Conservation (phyloP, 495 filamentous ascomycete species). For the Podospora tetraspora region DNA sequence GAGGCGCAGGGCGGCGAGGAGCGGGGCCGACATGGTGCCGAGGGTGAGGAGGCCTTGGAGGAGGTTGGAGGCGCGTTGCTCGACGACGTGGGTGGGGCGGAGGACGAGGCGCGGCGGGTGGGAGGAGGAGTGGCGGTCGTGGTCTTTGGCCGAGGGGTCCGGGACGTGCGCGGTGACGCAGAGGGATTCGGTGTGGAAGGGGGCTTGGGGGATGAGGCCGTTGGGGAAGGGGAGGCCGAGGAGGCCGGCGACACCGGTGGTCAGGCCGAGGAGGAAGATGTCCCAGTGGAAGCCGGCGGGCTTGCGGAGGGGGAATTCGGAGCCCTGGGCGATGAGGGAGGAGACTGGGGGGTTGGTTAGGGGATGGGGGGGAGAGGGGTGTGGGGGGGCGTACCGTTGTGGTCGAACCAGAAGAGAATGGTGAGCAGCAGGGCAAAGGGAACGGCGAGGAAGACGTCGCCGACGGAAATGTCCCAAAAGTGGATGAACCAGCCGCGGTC, state of each 20-base stretch:
- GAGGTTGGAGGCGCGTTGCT: slow-evolving; percentile 85
- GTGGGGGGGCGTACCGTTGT: slow-evolving; percentile 56
- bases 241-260: slow-evolving; percentile 76
- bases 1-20: slow-evolving; percentile 74
- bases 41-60: slow-evolving; percentile 77
- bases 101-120: not conserved
- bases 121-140: slow-evolving; percentile 13
- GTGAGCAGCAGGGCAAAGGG: slow-evolving; percentile 84
- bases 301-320: slow-evolving; percentile 84
- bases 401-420: slow-evolving; percentile 89
- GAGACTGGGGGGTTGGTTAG: slow-evolving; percentile 48
- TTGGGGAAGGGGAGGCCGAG: slow-evolving; percentile 89
- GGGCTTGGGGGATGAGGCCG: slow-evolving; percentile 87
- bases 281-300: slow-evolving; percentile 97
- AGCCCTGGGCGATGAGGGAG: slow-evolving; percentile 85
- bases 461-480: slow-evolving; percentile 78
- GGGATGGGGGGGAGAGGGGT: not conserved
- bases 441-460: slow-evolving; percentile 78
- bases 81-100: slow-evolving; percentile 66
- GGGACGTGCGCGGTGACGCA: slow-evolving; percentile 64
- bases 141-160: slow-evolving; percentile 51
- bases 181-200: slow-evolving; percentile 83
- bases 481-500: slow-evolving; percentile 77
- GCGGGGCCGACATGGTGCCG: slow-evolving; percentile 81
- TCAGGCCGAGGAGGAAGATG: slow-evolving; percentile 83